Evolutionary conservation across 805 yeast species (phyloP), one percentile per base, ranked within the genome.

Genomic region (Komagataella ulmi): DNA sequence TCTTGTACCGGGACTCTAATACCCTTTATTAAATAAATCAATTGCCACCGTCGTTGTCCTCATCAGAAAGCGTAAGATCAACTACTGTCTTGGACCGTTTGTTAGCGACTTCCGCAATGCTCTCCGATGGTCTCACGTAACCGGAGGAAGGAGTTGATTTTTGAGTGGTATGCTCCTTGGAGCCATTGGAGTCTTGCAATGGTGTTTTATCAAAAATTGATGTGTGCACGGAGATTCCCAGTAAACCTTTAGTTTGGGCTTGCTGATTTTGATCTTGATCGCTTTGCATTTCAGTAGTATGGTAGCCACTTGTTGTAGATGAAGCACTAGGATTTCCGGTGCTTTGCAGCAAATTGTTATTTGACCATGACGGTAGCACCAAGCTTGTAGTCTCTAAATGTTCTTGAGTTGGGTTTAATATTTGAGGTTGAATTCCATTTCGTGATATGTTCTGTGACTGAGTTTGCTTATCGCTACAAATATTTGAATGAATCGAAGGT

Each of bases 1-100:
- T 52, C 60, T 6, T 57, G 55, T 1, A 80, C 83, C 0, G 68
- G 73, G 2, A 76, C 82, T 0, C 75, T 81, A 48, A 84, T 91
- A 44, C 96, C 95, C 0, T 81, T 83, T 55, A 68, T 80, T 12
- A n/a, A 23, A n/a, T 51, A 19, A 47, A 24, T 14, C 40, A 30
- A 30, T 30, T 6, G 14, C 14, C 14, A 8, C 40, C 5, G 40
- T 30, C 40, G 8, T 30, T 30, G 5, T 30, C 40, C 14, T 30
- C 40, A 30, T 30, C 40, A 14, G 40, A 30, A 30, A 30, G 40
- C 12, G 40, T 30, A 14, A 30, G 40, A 30, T 30, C 40, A 8
- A 30, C 40, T 5, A 30, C 40, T 30, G 40, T 30, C 40, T 30
- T 30, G 40, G 14, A 14, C 40, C 40, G 14, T 14, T 30, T 30